Base-by-base conservation (phyloP, 257 asterid species). In the Nicotiana tomentosiformis region DNA sequence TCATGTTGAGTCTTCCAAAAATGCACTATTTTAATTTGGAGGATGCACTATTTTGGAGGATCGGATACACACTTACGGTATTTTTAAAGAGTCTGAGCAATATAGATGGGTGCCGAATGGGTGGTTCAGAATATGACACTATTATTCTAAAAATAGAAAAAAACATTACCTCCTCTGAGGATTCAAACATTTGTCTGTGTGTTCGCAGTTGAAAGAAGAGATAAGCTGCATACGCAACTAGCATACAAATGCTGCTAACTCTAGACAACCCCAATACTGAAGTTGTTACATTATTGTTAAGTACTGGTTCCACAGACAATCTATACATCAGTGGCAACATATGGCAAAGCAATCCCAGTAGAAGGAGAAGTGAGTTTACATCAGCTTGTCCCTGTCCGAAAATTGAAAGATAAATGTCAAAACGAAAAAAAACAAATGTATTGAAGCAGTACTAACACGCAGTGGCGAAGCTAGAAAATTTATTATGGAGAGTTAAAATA, bases 311-410 rank as follows among this genome's bases (percentile, higher is more conserved):
- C 18, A 84, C 29, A 6, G 86, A 57, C 33, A 43, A 60, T 70
- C 84, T 86, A 33, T 78, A 87, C 81, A 89, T 83, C 81, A 89
- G 51, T 10, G 91, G 91, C 85, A 89, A 81, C 82, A 84, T 80
- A 35, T 87, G 90, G 72, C 91, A 89, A 53, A 89, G 88, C 84
- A 89, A 60, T 77, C 91, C 91, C 74, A 89, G 37, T 66, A 89
- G 79, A 51, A 89, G 56, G 7, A 89, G 84, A 4, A 84, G 69
- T 20, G 87, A 82, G 83, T 87, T 89, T 16, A 84, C 89, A 69
- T 89, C 90, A 3, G 90, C 89, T 80, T 89, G 91, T 70, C 84
- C 87, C 91, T 89, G 91, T 43, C 23, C 37, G 26, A 43, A 79
- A 55, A 26, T 33, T 15, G n/a, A 69, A 20, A 39, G 1, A 1